Percentiles rank a stretch among this genome's conserved stretches.
These are phyloP conservation scores for Dioscorea dumetorum DNA, from an alignment of 106 monocot genomes.

Conservation along the genomic window DNA sequence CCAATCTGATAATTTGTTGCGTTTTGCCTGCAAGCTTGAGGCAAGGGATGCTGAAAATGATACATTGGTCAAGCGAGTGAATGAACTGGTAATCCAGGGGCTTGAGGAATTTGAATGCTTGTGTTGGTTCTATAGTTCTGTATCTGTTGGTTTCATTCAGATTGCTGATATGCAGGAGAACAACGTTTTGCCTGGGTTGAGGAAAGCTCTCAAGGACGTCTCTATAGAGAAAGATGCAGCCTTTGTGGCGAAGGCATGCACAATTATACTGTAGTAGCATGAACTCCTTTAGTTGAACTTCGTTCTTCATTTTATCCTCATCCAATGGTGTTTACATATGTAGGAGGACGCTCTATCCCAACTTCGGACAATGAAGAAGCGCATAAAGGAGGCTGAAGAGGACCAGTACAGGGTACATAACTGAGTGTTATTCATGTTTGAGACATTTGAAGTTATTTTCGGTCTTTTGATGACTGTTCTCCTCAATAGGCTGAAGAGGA, in stretches of 20 bases:
- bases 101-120: not conserved
- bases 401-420: constrained; percentile 84
- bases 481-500: constrained; percentile 86
- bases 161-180: constrained; percentile 46
- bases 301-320: not conserved
- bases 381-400: constrained; percentile 93
- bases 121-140: not conserved
- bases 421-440: not conserved
- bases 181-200: constrained; percentile 60
- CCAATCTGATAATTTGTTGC: not conserved
- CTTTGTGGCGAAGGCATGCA: constrained; percentile 67
- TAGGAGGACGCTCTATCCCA: constrained; percentile 94
- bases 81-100: constrained; percentile 45
- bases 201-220: constrained; percentile 69
- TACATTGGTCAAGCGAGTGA: constrained; percentile 44
- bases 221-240: constrained; percentile 95
- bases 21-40: constrained; percentile 43
- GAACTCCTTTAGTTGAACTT: not conserved
- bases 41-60: constrained; percentile 57
- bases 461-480: constrained; percentile 10
- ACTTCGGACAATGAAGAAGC: constrained; percentile 68
- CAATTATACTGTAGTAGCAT: no score
- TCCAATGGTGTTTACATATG: constrained; percentile 3
- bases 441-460: not conserved
- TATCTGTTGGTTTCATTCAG: not conserved